Evolutionary conservation across 345 rosid species (phyloP).

Genomic region (Ceriops tagal): DNA sequence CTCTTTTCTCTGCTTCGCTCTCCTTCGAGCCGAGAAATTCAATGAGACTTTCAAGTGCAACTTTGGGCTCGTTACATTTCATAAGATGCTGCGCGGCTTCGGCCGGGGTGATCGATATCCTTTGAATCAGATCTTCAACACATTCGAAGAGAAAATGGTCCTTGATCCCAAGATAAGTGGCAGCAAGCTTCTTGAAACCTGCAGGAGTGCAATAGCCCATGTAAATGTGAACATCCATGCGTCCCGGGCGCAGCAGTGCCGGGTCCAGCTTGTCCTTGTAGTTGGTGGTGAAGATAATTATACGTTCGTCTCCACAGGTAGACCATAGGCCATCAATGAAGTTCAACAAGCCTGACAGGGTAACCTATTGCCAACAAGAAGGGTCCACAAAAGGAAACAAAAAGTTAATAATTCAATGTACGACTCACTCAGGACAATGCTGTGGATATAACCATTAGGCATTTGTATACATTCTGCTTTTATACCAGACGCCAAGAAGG

Average conservation of each 20-base stretch:
- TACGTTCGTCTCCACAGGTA: slow-evolving; percentile 31
- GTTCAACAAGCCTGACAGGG: slow-evolving; percentile 25
- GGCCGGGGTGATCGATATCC: slow-evolving; percentile 13
- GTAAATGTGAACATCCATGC: slow-evolving; percentile 28
- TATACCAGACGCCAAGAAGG: too few species aligned
- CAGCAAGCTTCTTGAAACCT: slow-evolving; percentile 16
- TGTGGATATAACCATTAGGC: neutral
- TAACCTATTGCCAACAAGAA: slow-evolving; percentile 4
- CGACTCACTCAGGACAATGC: neutral
- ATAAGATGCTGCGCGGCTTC: slow-evolving; percentile 26
- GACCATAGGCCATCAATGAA: slow-evolving; percentile 35
- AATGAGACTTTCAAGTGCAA: slow-evolving; percentile 19
- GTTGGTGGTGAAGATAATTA: slow-evolving; percentile 26
- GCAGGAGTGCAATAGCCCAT: slow-evolving; percentile 22
- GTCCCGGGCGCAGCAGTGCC: slow-evolving; percentile 25
- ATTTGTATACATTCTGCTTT: neutral
- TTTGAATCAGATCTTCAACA: slow-evolving; percentile 17
- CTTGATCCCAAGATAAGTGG: slow-evolving; percentile 17
- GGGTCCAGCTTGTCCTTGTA: slow-evolving; percentile 24
- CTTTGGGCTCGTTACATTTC: slow-evolving; percentile 9
- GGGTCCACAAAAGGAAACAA: neutral
- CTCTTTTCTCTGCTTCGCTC: neutral
- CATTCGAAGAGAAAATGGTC: slow-evolving; percentile 17
- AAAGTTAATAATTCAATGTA: neutral
- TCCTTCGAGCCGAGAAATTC: slow-evolving; percentile 10